Percentiles rank a stretch among this genome's conserved stretches.
phyloP scores from a whole-genome alignment of 805 yeast species.

The Ogataea siamensis region DNA sequence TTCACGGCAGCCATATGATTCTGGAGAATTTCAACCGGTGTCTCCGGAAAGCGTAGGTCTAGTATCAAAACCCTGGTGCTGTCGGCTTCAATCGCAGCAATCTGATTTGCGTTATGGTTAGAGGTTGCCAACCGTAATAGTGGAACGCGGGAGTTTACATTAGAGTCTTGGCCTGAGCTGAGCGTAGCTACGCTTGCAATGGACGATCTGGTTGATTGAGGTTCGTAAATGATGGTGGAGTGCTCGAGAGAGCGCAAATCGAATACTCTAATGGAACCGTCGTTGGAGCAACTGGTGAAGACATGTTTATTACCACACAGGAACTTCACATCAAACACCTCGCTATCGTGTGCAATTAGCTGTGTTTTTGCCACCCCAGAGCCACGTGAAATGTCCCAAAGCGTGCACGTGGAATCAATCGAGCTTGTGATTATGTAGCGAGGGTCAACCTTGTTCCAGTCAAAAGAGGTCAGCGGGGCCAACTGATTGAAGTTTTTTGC shows the following conservation, averaged over 20 bases:
- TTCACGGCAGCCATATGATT: constrained; percentile 72
- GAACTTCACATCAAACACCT: constrained; percentile 90
- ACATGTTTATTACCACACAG: constrained; percentile 69
- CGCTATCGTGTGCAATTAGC: constrained; percentile 93
- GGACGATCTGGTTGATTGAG: constrained; percentile 35
- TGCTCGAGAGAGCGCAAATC: constrained; percentile 88
- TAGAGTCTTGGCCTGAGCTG: neutral
- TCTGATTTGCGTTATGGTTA: constrained; percentile 72
- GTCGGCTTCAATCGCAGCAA: constrained; percentile 79
- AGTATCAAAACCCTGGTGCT: constrained; percentile 64
- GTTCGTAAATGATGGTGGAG: constrained; percentile 91
- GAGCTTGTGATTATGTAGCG: constrained; percentile 76
- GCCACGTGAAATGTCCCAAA: constrained; percentile 79
- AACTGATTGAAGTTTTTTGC: constrained; percentile 48
- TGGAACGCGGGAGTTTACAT: constrained; percentile 45
- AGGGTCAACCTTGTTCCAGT: constrained; percentile 80
- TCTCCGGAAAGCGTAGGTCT: constrained; percentile 86
- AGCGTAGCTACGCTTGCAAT: constrained; percentile 3
- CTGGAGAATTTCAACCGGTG: constrained; percentile 67
- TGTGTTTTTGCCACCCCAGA: constrained; percentile 79
- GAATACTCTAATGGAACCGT: constrained; percentile 90
- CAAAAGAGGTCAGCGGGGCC: constrained; percentile 92
- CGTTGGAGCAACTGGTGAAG: constrained; percentile 92
- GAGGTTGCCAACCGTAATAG: constrained; percentile 75
- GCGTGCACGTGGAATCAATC: constrained; percentile 94